Base-by-base conservation (phyloP, 2,329 filamentous ascomycete species). In the Scorias spongiosa region DNA sequence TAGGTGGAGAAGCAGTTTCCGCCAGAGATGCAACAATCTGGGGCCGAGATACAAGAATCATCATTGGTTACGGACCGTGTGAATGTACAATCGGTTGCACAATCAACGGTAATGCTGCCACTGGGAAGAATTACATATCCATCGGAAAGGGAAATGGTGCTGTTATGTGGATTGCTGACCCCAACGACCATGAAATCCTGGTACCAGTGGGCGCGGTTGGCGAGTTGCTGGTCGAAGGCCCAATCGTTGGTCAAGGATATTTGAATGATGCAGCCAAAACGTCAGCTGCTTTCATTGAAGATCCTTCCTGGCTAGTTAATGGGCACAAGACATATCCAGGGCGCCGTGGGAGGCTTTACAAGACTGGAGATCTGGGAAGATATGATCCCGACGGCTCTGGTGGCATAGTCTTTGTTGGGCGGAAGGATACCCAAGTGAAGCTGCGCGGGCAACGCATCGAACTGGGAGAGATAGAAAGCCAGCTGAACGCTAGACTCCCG, bases 381-480 rank as follows among this genome's bases (percentile, higher is more conserved):
- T 49, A 53, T 20, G 43, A 46, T 14, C 39, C 47, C 10, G 48
- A 56, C 34, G 52, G 55, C 7, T 42, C 40, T 17, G 20, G 20
- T 26, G 43, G 44, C 2, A 32, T 53, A 15, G 40, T 34, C 2
- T 51, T 48, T 42, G 6, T 51, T 12, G 49, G 49, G 7, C 18
- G 46, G 37, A 44, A 12, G 29, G 85, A 89, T 52, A 79, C 80
- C 45, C 83, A 88, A 59, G 69, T 89, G 42, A 91, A 89, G 57
- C 68, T 93, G 10, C 74, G 82, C 29, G 84, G 85, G 0, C 81
- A 87, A 50, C 68, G 82, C 39, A 77, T 93, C 26, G 84, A 91
- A 55, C 70, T 86, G 10, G 72, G 74, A 1, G 85, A 89, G 54
- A 79, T 93, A 40, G 80, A 78, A 46, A 71, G 71, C 10, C 66